Conservation (phyloP, 1,284 basidiomycete genomes). For the Trametes versicolor region DNA sequence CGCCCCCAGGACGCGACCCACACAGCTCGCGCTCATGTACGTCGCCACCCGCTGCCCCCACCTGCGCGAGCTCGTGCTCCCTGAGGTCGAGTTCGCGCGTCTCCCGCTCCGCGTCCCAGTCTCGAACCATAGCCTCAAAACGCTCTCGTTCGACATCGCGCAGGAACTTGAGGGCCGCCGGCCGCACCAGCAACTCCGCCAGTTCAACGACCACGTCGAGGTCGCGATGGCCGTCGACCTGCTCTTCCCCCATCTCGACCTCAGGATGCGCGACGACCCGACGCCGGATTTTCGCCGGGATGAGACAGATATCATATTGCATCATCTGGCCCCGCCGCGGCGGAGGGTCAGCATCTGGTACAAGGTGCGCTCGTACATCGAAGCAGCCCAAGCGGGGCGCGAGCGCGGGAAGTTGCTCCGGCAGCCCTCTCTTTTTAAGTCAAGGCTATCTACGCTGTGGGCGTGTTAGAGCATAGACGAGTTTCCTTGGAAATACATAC, state of each 20-base stretch:
- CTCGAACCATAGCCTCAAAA: background rate
- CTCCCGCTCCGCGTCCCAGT: background rate
- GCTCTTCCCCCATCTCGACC: slow-evolving; percentile 1
- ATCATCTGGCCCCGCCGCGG: background rate
- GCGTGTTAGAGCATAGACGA: too few species aligned
- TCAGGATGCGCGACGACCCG: background rate
- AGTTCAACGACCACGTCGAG: background rate
- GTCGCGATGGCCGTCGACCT: slow-evolving; percentile 3
- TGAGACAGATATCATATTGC: background rate
- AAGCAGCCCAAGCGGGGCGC: too few species aligned
- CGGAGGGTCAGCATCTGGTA: background rate
- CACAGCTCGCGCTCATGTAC: slow-evolving; percentile 1
- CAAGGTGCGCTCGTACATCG: background rate
- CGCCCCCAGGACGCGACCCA: background rate
- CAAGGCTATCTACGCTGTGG: too few species aligned
- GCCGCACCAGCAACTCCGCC: too few species aligned
- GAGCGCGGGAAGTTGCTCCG: too few species aligned
- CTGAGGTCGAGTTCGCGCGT: background rate
- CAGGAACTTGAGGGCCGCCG: too few species aligned
- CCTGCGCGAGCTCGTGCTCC: background rate
- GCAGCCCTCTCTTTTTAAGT: too few species aligned
- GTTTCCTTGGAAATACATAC: too few species aligned
- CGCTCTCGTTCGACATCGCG: background rate
- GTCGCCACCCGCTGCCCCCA: background rate
- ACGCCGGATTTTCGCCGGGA: background rate